Base-by-base conservation (phyloP, 331 rosid genomes). In the Malus hybrid region DNA sequence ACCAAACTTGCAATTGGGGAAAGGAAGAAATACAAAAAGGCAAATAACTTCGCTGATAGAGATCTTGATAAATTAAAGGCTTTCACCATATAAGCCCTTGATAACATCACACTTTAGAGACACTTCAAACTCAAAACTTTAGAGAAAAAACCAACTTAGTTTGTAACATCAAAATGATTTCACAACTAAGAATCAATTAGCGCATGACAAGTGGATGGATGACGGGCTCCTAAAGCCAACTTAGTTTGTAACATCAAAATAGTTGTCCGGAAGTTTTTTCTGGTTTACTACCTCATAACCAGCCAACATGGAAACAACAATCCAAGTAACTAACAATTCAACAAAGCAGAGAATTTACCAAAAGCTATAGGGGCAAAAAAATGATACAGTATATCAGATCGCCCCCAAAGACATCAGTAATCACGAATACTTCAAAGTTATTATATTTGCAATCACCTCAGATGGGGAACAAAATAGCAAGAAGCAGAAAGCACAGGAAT, bases 401-500 rank as follows among this genome's bases (percentile, higher is more conserved):
- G 13, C 42, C 54, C 31, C 28, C 20, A 67, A 24, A 42, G 27
- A 18, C 61, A 61, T 27, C 27, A 44, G 61, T 11, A 8, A 73
- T 22, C 60, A 31, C 0, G 13, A 32, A 59, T 6, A 6, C 50
- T 44, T 44, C 5, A 3, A 11, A 44, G 1, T 44, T 44, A 44
- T 0, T 28, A 62, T 10, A 46, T 3, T 19, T 52, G 22, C 18
- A 33, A 62, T 66, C 73, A 33, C 28, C 60, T 52, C 54, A 64
- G 16, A 65, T n/a, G 7, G n/a, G 52, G 70, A 65, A 62, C 59
- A 8, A 14, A 24, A 62, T n/a, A 18, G 67, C 59, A 74, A 71
- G 81, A 42, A 48, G 70, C 34, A 44, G 32, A 73, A 62, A 20
- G 68, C 19, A 76, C 20, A 60, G 66, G 73, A 83, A 73, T n/a